Evolutionary conservation across 2,329 filamentous ascomycete genomes (phyloP).

Genomic region (Ophiostoma tasmaniense): DNA sequence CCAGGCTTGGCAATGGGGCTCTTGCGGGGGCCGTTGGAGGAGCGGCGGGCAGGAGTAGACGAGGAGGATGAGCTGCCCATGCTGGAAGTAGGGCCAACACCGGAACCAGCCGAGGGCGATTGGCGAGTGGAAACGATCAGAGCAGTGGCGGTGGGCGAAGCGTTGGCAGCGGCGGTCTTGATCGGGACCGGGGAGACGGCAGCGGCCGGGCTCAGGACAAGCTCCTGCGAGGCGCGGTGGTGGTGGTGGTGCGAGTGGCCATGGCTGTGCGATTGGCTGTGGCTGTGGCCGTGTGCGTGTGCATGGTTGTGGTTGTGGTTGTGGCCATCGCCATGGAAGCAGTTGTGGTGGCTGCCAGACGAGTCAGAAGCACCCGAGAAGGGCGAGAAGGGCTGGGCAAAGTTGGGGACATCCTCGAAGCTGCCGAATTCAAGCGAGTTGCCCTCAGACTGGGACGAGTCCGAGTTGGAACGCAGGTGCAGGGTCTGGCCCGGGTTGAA

Average conservation of each 20-base stretch:
- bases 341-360: slow-evolving; percentile 50
- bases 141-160: slow-evolving; percentile 8
- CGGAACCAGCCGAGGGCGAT: slow-evolving; percentile 52
- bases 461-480: slow-evolving; percentile 78
- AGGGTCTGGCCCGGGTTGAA: slow-evolving; percentile 90
- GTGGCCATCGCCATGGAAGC: slow-evolving; percentile 47
- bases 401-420: slow-evolving; percentile 65
- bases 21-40: slow-evolving; percentile 57
- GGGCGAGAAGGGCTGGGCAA: slow-evolving; percentile 57
- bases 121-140: slow-evolving; percentile 37
- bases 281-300: slow-evolving; percentile 30
- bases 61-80: slow-evolving; percentile 43
- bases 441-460: slow-evolving; percentile 69
- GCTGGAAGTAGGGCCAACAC: slow-evolving; percentile 33
- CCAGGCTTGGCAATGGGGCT: slow-evolving; percentile 68
- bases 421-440: slow-evolving; percentile 62
- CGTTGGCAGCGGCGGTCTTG: slow-evolving; percentile 42
- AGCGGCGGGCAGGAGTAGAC: slow-evolving; percentile 58
- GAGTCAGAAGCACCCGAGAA: slow-evolving; percentile 76
- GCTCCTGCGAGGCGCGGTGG: slow-evolving; percentile 35
- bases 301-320: slow-evolving; percentile 40
- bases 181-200: slow-evolving; percentile 61
- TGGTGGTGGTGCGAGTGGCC: slow-evolving; percentile 34
- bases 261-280: slow-evolving; percentile 36
- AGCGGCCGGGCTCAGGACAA: slow-evolving; percentile 57